Evolutionary conservation across 2,329 filamentous ascomycete species (phyloP), one percentile per base, ranked within the genome.

Genomic region (Sclerotinia nivalis): DNA sequence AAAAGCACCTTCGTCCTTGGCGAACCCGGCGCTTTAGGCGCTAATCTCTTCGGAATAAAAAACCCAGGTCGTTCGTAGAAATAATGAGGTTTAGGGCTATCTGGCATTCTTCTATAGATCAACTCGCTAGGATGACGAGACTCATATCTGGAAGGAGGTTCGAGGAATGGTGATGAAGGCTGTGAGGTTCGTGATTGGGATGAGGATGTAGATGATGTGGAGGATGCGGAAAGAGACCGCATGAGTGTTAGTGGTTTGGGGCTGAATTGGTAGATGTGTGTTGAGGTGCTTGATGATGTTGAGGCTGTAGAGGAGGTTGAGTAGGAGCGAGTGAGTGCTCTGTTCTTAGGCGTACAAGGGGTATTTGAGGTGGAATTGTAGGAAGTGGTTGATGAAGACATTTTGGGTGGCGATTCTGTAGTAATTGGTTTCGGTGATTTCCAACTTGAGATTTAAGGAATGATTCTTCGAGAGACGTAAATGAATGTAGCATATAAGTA

Each of bases 71-170:
- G n/a, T 31, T 64, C 60, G 15, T 64, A 64, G 6, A 64, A 64
- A 18, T 64, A 64, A 37, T 64, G 60, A 2, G 60, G 60, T 20
- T 64, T 64, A 3, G 60, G 60, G 25, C 60, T 64, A 40, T 64
- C 60, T 5, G 60, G 45, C 22, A 64, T 52, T 12, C 60, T 34
- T 25, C 47, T 50, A 37, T 64, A 64, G 31, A 37, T 15, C 22
- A 37, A 34, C 40, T 64, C 60, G 13, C 45, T 50, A 5, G 60
- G 47, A 40, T 64, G 60, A 37, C 45, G 47, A 3, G 60, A 25
- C 1, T 64, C 60, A n/a, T 25, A 64, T 50, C 6, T 31, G 6
- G 22, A 37, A 20, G 22, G 45, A 15, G 13, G 60, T 18, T 50
- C 45, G 4, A 50, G 31, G 4, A 37, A 64, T 50, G 60, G 45